Evolutionary conservation across 495 filamentous ascomycete genomes (phyloP), one percentile per base, ranked within the genome.

Genomic region (Ascodesmis nigricans): DNA sequence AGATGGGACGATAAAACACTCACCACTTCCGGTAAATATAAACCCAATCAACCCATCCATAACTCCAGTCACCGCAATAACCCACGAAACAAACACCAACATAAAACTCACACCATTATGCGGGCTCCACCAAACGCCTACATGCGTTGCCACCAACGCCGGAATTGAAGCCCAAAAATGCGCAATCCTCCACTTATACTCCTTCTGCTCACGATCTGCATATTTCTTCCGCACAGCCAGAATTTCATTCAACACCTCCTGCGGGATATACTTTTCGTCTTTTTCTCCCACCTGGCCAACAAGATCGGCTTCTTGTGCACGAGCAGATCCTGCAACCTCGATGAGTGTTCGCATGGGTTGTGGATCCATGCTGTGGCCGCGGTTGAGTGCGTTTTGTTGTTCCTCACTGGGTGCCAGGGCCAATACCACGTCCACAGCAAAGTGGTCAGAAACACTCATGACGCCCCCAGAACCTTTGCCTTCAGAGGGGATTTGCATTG

Each of bases 401-500:
- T 23, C 17, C 30, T 38, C 23, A 31, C 26, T 44, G 2, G 45
- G 50, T 10, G 42, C 35, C 14, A 57, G 43, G 18, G 33, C 40
- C 1, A 84, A 52, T 0, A 66, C 73, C 3, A 71, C 64, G 52
- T 79, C 72, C 24, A 93, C 69, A 20, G 78, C 77, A 53, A 91
- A 95, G 52, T 97, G 87, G 50, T 97, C 83, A 42, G 78, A 90
- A 22, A 97, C 59, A 9, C 91, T 61, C 10, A 65, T 67, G 0
- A 82, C 81, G 59, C 93, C 87, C 3, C 77, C 62, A 15, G 43
- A 41, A 1, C 47, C 47, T 10, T 39, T 36, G 4, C 35, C 51
- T 29, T 52, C 43, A 2, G 39, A 40, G 2, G 47, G 47, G 38
- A 52, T 50, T 16, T 35, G 28, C 43, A 52, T 45, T 10, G 48